Evolutionary conservation across 768 basidiomycete species (phyloP).

Genomic region (Dacryopinax primogenitus): DNA sequence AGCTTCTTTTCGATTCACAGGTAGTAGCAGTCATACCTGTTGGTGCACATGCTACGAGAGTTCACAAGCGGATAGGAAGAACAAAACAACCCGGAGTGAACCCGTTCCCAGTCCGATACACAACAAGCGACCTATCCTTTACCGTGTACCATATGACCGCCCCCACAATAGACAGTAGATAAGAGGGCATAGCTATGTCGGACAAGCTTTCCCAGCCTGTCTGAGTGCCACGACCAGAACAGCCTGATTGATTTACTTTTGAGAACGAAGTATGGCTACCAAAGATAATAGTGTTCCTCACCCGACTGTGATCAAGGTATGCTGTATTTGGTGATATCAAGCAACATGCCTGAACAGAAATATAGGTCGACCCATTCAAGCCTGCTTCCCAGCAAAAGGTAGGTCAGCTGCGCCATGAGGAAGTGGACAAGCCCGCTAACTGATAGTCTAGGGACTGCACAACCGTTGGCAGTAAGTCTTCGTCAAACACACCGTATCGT

Average conservation of each 20-base stretch:
- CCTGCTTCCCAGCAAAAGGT: constrained; percentile 48
- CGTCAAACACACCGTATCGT: too few species aligned
- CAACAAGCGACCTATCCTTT: neutral
- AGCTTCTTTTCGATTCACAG: neutral
- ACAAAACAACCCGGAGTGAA: neutral
- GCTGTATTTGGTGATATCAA: constrained; percentile 6
- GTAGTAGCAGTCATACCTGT: neutral
- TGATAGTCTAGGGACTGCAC: constrained; percentile 39
- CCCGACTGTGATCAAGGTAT: constrained; percentile 46
- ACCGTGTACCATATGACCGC: constrained; percentile 1
- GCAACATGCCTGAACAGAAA: neutral
- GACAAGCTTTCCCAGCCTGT: too few species aligned
- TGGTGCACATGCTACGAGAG: neutral
- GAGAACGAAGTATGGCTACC: constrained; percentile 38
- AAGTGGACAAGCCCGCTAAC: neutral
- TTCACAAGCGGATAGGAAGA: neutral
- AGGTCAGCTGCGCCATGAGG: constrained; percentile 12
- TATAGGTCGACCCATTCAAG: constrained; percentile 57
- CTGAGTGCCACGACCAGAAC: neutral
- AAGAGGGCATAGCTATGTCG: too few species aligned
- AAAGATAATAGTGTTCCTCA: constrained; percentile 47
- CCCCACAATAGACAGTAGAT: neutral
- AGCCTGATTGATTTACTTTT: neutral
- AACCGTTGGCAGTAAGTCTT: constrained; percentile 60
- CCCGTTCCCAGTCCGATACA: neutral